phyloP scores from a whole-genome alignment of 805 yeast genomes.

The Wickerhamomyces strasburgensis region DNA sequence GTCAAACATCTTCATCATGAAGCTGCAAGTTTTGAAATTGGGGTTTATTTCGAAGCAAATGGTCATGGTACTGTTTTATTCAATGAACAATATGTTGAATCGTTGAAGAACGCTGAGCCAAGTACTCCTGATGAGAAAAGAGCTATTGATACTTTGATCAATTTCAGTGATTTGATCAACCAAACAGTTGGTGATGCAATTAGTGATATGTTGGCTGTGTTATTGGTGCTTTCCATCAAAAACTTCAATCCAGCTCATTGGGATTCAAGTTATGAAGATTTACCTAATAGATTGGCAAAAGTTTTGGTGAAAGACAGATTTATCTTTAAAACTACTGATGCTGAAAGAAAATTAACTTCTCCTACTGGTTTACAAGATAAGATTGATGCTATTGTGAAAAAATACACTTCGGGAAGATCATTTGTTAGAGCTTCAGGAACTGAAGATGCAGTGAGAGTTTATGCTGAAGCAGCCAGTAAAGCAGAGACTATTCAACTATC shows the following conservation, averaged over 20 bases:
- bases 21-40: conserved; percentile 83
- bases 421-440: conserved; percentile 98
- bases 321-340: conserved; percentile 78
- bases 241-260: conserved; percentile 61
- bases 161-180: conserved; percentile 71
- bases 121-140: conserved; percentile 38
- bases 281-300: conserved; percentile 82
- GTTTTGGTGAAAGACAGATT: conserved; percentile 80
- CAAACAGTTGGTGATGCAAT: conserved; percentile 99
- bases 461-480: conserved; percentile 73
- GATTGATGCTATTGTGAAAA: conserved; percentile 61
- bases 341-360: conserved; percentile 73
- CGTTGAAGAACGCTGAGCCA: conserved; percentile 34
- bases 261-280: conserved; percentile 72
- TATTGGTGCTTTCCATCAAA: conserved; percentile 56
- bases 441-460: conserved; percentile 94
- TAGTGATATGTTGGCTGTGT: conserved; percentile 79
- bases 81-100: conserved; percentile 44
- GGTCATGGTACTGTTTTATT: conserved; percentile 98
- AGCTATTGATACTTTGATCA: conserved; percentile 50
- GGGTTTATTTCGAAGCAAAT: conserved; percentile 95
- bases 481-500: conserved; percentile 45
- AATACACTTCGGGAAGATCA: conserved; percentile 63
- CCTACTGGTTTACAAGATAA: conserved; percentile 74
- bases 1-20: conserved; percentile 92